These are phyloP conservation scores for Neurospora sublineolata DNA, from an alignment of 495 filamentous ascomycete genomes.

Conservation along the genomic window DNA sequence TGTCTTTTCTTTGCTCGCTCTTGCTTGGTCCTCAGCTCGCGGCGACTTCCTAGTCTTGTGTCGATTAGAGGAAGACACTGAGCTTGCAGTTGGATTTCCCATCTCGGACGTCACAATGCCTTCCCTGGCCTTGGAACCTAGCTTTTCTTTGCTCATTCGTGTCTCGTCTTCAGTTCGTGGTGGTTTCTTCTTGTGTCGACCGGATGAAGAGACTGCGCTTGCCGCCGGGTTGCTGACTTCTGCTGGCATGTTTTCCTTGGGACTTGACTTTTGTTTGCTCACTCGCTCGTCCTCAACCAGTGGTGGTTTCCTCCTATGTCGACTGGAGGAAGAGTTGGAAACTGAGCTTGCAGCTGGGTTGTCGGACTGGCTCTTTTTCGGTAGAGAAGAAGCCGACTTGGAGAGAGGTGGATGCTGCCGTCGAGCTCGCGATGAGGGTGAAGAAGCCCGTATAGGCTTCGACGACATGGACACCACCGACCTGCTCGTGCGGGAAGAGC, in stretches of 20 bases:
- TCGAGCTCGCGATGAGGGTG: background rate
- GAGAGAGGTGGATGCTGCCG: background rate
- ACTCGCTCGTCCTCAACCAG: background rate
- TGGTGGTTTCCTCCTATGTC: constrained; percentile 3
- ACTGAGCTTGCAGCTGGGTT: background rate
- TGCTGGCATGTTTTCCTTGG: background rate
- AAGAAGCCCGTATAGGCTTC: background rate
- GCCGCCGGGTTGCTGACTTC: background rate
- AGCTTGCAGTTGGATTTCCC: background rate
- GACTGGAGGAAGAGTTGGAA: constrained; percentile 3
- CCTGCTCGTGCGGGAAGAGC: constrained; percentile 6
- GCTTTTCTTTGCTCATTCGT: background rate
- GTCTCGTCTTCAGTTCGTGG: background rate
- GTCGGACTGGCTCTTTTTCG: background rate
- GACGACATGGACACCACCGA: constrained; percentile 10
- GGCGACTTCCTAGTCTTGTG: background rate
- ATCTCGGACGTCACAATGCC: background rate
- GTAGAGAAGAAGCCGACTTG: background rate
- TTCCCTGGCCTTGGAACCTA: background rate
- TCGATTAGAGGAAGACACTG: background rate
- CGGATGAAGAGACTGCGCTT: background rate
- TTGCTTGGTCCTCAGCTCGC: background rate
- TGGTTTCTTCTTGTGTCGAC: background rate
- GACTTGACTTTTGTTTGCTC: background rate
- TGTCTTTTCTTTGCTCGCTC: background rate